Evolutionary conservation across 495 filamentous ascomycete species (phyloP).

Genomic region (Hapsidospora chrysogenum): DNA sequence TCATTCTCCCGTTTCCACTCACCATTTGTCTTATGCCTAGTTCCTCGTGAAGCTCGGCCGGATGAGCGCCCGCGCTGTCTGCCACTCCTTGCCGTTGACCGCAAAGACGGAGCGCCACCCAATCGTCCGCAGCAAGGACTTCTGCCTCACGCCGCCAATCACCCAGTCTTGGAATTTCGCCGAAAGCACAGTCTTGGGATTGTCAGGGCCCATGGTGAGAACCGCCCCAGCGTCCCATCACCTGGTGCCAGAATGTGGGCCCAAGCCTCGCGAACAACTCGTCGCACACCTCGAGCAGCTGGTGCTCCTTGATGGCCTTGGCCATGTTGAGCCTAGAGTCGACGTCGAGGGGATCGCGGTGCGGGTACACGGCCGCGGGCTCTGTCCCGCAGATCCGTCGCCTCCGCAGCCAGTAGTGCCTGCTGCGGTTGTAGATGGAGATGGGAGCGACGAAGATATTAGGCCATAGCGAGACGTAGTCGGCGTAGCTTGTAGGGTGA

Average conservation of each 20-base stretch:
- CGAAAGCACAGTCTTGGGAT: constrained; percentile 53
- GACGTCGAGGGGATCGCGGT: constrained; percentile 24
- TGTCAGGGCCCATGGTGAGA: constrained; percentile 53
- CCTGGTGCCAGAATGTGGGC: constrained; percentile 14
- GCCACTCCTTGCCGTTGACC: constrained; percentile 51
- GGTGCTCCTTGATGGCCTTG: constrained; percentile 10
- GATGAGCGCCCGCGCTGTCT: constrained; percentile 26
- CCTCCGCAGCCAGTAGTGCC: neutral
- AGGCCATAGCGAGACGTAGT: too few relatives aligned
- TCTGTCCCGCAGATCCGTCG: neutral
- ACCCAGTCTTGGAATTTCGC: constrained; percentile 47
- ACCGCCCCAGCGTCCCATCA: constrained; percentile 15
- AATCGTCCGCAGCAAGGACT: constrained; percentile 15
- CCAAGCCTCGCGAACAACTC: constrained; percentile 9
- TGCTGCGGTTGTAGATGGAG: too few relatives aligned
- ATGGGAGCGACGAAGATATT: too few relatives aligned
- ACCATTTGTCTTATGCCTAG: too few relatives aligned
- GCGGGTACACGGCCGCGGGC: constrained; percentile 13
- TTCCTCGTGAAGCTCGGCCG: constrained; percentile 30
- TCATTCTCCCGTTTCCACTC: too few relatives aligned
- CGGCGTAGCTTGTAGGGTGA: too few relatives aligned
- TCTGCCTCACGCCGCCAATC: constrained; percentile 15
- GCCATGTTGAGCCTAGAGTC: constrained; percentile 17
- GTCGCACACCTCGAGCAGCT: constrained; percentile 10
- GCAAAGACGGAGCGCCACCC: constrained; percentile 44